A percentile compares a stretch with the other conserved stretches of the same genome.
These are phyloP conservation scores for Trifolium fragiferum DNA, from an alignment of 306 rosid species.

Conservation along the genomic window DNA sequence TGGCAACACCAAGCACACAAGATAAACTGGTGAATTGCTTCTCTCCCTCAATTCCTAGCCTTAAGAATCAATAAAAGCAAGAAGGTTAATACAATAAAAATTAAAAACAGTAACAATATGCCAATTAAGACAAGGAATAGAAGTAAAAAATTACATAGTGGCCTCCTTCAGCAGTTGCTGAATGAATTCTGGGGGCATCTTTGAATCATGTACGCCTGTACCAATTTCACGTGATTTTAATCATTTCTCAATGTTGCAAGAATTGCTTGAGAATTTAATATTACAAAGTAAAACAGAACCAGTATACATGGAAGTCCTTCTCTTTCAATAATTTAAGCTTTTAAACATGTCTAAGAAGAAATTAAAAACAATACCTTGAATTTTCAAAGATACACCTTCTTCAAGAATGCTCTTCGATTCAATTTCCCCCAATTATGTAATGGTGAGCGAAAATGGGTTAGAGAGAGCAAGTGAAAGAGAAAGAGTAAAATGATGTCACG, in stretches of 20 bases:
- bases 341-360: slow-evolving; percentile 59
- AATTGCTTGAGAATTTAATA: slow-evolving; percentile 31
- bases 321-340: slow-evolving; percentile 50
- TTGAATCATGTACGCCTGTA: slow-evolving; percentile 65
- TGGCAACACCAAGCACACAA: slow-evolving; percentile 60
- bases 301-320: slow-evolving; percentile 2
- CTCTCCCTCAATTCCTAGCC: slow-evolving; percentile 75
- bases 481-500: no score
- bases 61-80: slow-evolving; percentile 50
- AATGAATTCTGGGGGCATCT: slow-evolving; percentile 68
- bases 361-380: slow-evolving; percentile 69
- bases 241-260: slow-evolving; percentile 36
- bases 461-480: no score
- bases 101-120: not conserved
- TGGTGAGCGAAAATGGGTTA: no score
- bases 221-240: slow-evolving; percentile 43
- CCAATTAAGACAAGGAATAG: slow-evolving; percentile 35
- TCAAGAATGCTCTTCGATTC: slow-evolving; percentile 61
- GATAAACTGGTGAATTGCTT: slow-evolving; percentile 58
- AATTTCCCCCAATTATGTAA: no score
- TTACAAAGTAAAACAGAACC: slow-evolving; percentile 29
- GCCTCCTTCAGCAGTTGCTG: slow-evolving; percentile 75
- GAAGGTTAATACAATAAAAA: slow-evolving; percentile 9
- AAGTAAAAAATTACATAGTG: slow-evolving; percentile 48
- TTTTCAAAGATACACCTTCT: slow-evolving; percentile 76